These are phyloP conservation scores for Suillus ampliporus DNA, from an alignment of 768 basidiomycete genomes.

Conservation along the genomic window DNA sequence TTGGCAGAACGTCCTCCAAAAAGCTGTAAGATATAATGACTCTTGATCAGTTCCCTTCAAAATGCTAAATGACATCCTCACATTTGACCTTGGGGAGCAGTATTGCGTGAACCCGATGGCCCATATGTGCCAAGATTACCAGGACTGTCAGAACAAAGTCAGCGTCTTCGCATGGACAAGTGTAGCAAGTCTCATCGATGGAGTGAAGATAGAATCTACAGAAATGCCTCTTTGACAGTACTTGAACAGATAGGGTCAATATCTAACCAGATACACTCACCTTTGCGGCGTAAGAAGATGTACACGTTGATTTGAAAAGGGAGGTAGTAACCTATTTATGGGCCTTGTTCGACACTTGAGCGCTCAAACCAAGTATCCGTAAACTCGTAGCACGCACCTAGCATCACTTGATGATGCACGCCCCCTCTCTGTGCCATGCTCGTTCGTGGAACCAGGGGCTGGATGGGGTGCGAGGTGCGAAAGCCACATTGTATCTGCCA, in stretches of 20 bases:
- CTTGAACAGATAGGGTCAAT: constrained; percentile 5
- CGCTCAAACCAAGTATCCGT: not conserved
- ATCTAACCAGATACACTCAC: constrained; percentile 19
- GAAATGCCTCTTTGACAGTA: not conserved
- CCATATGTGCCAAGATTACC: constrained; percentile 39
- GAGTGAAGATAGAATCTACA: not conserved
- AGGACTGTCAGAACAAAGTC: constrained; percentile 36
- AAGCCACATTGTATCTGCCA: not conserved
- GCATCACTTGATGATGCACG: not conserved
- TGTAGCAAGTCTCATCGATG: not conserved
- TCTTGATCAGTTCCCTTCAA: not conserved
- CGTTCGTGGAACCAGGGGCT: constrained; percentile 1
- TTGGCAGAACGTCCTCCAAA: constrained; percentile 21
- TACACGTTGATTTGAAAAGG: constrained; percentile 20
- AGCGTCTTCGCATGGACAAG: not conserved
- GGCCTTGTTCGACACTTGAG: constrained; percentile 10
- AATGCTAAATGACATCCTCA: constrained; percentile 17
- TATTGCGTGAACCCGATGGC: constrained; percentile 20
- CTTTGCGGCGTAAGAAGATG: constrained; percentile 40
- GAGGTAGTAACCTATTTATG: constrained; percentile 3
- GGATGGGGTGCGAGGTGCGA: not conserved
- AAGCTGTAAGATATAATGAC: not conserved
- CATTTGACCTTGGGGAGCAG: constrained; percentile 20
- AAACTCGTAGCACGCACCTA: constrained; percentile 3
- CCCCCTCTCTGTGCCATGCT: not conserved